Conservation (phyloP, 345 rosid genomes). For the Corymbia maculata region DNA sequence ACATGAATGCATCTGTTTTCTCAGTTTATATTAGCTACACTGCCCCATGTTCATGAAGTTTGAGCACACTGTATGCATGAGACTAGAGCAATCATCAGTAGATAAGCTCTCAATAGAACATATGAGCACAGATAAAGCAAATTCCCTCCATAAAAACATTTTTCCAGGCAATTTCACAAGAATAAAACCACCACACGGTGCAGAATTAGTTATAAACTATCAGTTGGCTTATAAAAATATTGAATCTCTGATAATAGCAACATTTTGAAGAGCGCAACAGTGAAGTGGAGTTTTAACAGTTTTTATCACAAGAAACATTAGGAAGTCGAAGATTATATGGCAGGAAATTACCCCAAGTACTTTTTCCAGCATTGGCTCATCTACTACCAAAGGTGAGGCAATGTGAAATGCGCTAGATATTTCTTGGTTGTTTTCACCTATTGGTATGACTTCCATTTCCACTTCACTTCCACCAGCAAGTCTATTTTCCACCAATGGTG, state of each 20-base stretch:
- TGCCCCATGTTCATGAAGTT: neutral
- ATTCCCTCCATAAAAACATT: neutral
- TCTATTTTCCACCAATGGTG: slow-evolving; percentile 75
- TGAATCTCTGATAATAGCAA: neutral
- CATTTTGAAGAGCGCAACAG: neutral
- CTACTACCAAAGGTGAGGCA: slow-evolving; percentile 67
- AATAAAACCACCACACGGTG: neutral
- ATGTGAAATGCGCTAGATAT: slow-evolving; percentile 57
- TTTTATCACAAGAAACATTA: neutral
- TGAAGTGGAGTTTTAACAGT: neutral
- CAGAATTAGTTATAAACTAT: neutral
- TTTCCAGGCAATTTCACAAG: neutral
- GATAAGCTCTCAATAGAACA: neutral
- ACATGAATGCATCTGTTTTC: neutral
- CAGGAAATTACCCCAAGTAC: slow-evolving; percentile 68
- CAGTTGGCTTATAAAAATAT: neutral
- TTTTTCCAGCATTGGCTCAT: slow-evolving; percentile 88
- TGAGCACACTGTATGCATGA: neutral
- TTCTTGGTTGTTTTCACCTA: slow-evolving; percentile 76
- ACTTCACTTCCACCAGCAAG: slow-evolving; percentile 89
- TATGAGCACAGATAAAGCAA: neutral
- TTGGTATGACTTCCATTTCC: slow-evolving; percentile 97
- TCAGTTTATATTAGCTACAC: neutral
- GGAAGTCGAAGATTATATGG: neutral
- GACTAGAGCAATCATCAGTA: neutral